These are phyloP conservation scores for Schizophyllum commune DNA, from an alignment of 1,284 basidiomycete genomes.

Conservation along the genomic window DNA sequence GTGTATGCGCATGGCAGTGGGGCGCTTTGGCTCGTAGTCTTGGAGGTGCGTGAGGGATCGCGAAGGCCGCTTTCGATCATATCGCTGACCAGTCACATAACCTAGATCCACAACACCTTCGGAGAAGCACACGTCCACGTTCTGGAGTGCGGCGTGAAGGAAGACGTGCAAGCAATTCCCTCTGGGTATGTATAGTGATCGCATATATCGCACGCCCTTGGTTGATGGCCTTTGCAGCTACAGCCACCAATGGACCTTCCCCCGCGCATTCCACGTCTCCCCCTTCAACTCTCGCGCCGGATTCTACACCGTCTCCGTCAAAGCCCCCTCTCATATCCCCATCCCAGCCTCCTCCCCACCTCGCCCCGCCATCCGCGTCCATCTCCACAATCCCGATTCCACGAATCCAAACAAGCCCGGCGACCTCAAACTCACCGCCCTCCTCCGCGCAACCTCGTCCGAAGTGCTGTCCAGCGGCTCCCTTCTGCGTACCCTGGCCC, in stretches of 20 bases:
- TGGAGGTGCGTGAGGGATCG: slow-evolving; percentile 38
- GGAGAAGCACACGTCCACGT: slow-evolving; percentile 62
- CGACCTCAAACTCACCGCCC: slow-evolving; percentile 42
- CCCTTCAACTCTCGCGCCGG: slow-evolving; percentile 75
- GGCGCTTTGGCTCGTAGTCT: slow-evolving; percentile 40
- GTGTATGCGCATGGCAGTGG: slow-evolving; percentile 37
- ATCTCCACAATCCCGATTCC: slow-evolving; percentile 28
- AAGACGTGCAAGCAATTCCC: slow-evolving; percentile 25
- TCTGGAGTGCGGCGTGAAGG: slow-evolving; percentile 38
- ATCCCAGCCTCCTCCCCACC: slow-evolving; percentile 16
- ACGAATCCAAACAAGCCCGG: slow-evolving; percentile 17
- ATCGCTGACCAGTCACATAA: background rate
- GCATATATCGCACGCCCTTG: too few relatives aligned
- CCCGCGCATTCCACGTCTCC: slow-evolving; percentile 71
- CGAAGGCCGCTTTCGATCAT: background rate
- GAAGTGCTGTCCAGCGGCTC: slow-evolving; percentile 33
- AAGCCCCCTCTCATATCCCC: slow-evolving; percentile 37
- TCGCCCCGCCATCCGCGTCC: slow-evolving; percentile 36
- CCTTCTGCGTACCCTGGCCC: slow-evolving; percentile 36
- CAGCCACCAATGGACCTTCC: slow-evolving; percentile 66
- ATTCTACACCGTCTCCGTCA: slow-evolving; percentile 51
- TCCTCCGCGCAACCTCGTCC: slow-evolving; percentile 31
- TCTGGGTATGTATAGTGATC: too few relatives aligned
- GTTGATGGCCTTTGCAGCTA: slow-evolving; percentile 21
- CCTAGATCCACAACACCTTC: slow-evolving; percentile 73